phyloP scores from a whole-genome alignment of 495 filamentous ascomycete genomes.

The Podospora anserina region DNA sequence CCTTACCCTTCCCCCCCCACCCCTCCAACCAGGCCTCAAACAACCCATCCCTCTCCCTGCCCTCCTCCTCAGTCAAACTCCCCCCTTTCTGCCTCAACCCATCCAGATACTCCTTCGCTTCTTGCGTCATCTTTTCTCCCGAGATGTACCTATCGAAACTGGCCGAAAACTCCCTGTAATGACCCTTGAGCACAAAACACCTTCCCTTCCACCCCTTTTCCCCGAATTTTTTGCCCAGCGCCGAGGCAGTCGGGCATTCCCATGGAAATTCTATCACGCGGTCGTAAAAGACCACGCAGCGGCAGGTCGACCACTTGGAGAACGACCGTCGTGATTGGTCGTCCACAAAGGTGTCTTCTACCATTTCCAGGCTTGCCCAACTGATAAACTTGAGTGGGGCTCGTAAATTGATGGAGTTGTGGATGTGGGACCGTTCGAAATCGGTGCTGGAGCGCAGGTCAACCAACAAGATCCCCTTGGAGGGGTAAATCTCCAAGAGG shows the following conservation, averaged over 20 bases:
- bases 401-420: slow-evolving; percentile 47
- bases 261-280: slow-evolving; percentile 43
- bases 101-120: slow-evolving; percentile 42
- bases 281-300: slow-evolving; percentile 50
- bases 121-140: slow-evolving; percentile 38
- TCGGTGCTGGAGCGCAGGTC: slow-evolving; percentile 43
- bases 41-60: background rate
- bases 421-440: slow-evolving; percentile 47
- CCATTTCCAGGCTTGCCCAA: slow-evolving; percentile 38
- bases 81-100: slow-evolving; percentile 32
- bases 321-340: slow-evolving; percentile 44
- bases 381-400: slow-evolving; percentile 41
- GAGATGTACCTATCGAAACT: slow-evolving; percentile 47
- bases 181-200: slow-evolving; percentile 49
- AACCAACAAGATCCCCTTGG: slow-evolving; percentile 43
- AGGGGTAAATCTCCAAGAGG: slow-evolving; percentile 45
- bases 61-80: slow-evolving; percentile 33
- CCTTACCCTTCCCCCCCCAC: slow-evolving; percentile 37
- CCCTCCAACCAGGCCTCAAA: slow-evolving; percentile 4
- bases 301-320: slow-evolving; percentile 42
- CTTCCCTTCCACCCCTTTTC: slow-evolving; percentile 44
- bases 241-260: slow-evolving; percentile 46
- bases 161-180: slow-evolving; percentile 47
- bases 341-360: slow-evolving; percentile 46
- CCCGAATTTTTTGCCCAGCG: slow-evolving; percentile 39